Percentiles rank a stretch among this genome's conserved stretches.
These are phyloP conservation scores for Cyclocybe aegerita DNA, from an alignment of 768 basidiomycete genomes.

Conservation along the genomic window DNA sequence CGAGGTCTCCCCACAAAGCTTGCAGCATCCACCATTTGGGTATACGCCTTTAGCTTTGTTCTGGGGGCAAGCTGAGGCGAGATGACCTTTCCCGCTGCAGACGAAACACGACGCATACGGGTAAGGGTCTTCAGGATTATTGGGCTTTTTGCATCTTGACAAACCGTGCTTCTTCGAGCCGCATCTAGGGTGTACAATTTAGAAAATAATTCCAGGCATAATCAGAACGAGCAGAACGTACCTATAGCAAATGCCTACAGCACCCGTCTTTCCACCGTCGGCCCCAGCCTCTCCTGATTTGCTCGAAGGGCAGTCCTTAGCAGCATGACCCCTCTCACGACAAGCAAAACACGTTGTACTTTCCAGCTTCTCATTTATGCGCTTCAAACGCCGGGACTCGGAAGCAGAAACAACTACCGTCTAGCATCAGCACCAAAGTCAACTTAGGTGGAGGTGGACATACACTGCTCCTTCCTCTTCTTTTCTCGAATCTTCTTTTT, in stretches of 20 bases:
- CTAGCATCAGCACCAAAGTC: too few species aligned
- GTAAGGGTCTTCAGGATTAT: slow-evolving; percentile 62
- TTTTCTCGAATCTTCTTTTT: slow-evolving; percentile 31
- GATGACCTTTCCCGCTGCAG: slow-evolving; percentile 80
- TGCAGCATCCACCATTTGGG: slow-evolving; percentile 89
- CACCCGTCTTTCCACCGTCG: slow-evolving; percentile 15
- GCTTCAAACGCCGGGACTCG: slow-evolving; percentile 65
- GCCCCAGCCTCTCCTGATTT: slow-evolving; percentile 14
- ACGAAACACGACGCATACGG: slow-evolving; percentile 94
- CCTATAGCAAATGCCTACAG: slow-evolving; percentile 74
- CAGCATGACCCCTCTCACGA: slow-evolving; percentile 79
- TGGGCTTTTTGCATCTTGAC: slow-evolving; percentile 70
- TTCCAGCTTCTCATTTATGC: slow-evolving; percentile 55
- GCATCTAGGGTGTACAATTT: slow-evolving; percentile 50
- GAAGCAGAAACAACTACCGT: slow-evolving; percentile 23
- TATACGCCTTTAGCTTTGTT: slow-evolving; percentile 84
- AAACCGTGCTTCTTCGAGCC: slow-evolving; percentile 79
- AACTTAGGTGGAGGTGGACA: too few species aligned
- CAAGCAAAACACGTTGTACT: slow-evolving; percentile 85
- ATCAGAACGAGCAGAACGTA: slow-evolving; percentile 24
- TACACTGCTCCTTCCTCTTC: slow-evolving; percentile 28
- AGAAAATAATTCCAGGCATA: neutral
- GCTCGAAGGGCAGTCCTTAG: slow-evolving; percentile 71
- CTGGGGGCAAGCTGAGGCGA: slow-evolving; percentile 79
- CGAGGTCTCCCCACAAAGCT: slow-evolving; percentile 80